Evolutionary conservation across 129 eudicot species (phyloP), one percentile per base, ranked within the genome.

Genomic region (Centrapalus pauciflorus): DNA sequence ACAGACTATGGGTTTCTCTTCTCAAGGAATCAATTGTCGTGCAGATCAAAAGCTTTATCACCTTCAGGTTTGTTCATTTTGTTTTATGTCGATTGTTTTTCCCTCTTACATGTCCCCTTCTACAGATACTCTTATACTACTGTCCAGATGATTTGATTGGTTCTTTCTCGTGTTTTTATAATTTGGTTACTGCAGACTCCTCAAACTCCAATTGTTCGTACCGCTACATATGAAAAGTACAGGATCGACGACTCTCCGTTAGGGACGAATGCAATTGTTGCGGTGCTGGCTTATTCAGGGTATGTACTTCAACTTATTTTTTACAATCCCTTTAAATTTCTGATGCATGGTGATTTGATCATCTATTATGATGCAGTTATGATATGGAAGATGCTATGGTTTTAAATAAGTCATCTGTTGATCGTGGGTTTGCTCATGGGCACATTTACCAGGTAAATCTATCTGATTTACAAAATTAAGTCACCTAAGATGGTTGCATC

Each of bases 361-460:
- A 34, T 76, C 70, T 48, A 56, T 32, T 41, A 5, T 68, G 27
- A 7, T 69, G 64, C 80, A 93, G 98, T 49, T 93, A 93, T 46
- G 98, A 93, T 71, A 93, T 93, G 98, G 98, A 93, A 86, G 98
- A 93, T 82, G 98, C 98, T 38, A 93, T 93, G 98, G 85, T 93
- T 57, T 74, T 93, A 76, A 93, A 93, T 67, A 88, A 86, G 71
- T 93, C 98, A 50, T 82, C 98, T 38, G 98, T 93, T 33, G 98
- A 93, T 37, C 98, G 98, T 55, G 98, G 98, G 40, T 64, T 93
- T 77, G 84, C 81, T 77, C 98, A 90, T 80, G 98, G 91, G 49
- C 80, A 85, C 69, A 84, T 88, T 75, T 93, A 93, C 74, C 96
- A 93, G 98, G 98, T 93, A 57, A 28, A 41, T 13, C n/a, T n/a